Percentiles rank a stretch among this genome's conserved stretches.
These are phyloP conservation scores for Murraya koenigii DNA, from an alignment of 345 rosid species.

Conservation along the genomic window DNA sequence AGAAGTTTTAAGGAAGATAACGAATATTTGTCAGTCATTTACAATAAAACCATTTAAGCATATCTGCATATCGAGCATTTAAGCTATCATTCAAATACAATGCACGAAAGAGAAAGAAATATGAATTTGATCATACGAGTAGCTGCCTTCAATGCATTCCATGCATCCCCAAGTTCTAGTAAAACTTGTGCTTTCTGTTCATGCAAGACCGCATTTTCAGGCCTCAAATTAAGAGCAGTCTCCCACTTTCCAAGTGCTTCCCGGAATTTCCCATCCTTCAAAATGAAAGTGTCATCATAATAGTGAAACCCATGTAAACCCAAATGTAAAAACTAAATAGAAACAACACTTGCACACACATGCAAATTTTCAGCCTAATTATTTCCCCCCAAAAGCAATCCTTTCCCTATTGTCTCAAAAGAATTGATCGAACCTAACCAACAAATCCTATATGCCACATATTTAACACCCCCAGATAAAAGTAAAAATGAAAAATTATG, in stretches of 20 bases:
- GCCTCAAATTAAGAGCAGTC: conserved; percentile 68
- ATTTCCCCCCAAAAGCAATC: too few species aligned
- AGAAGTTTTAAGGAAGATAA: neutral
- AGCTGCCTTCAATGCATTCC: conserved; percentile 81
- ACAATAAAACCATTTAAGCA: too few species aligned
- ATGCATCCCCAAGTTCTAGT: conserved; percentile 84
- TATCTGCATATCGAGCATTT: neutral
- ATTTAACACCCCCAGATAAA: too few species aligned
- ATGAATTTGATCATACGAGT: conserved; percentile 40
- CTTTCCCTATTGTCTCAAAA: too few species aligned
- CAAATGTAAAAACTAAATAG: neutral
- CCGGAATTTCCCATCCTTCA: conserved; percentile 73
- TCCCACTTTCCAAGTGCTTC: conserved; percentile 96
- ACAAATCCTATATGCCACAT: too few species aligned
- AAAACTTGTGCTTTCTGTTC: conserved; percentile 93
- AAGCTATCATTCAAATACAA: neutral
- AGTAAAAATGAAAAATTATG: neutral
- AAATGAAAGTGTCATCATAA: conserved; percentile 7
- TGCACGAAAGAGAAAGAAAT: neutral
- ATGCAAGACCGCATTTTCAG: conserved; percentile 62
- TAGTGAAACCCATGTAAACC: neutral
- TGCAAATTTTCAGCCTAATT: too few species aligned
- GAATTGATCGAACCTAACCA: neutral
- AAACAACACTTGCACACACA: too few species aligned
- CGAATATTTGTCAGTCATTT: too few species aligned